Evolutionary conservation across 2,329 filamentous ascomycete species (phyloP).

Genomic region (Epicoccum nigrum): DNA sequence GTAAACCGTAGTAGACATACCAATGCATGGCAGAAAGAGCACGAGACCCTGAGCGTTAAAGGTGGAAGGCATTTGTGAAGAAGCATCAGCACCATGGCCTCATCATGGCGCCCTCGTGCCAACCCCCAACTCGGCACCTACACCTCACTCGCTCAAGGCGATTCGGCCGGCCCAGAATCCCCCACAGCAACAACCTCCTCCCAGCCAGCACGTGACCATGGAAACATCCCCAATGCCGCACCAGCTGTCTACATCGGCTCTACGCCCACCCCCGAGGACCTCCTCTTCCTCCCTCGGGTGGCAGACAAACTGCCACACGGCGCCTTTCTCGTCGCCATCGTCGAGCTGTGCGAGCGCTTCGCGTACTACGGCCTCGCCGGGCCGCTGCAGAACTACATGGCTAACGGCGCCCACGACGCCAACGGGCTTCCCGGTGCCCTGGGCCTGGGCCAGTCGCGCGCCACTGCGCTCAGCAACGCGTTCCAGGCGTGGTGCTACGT

Average conservation of each 20-base stretch:
- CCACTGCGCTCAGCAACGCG: conserved; percentile 55
- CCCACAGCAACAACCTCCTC: conserved; percentile 18
- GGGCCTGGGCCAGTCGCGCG: conserved; percentile 51
- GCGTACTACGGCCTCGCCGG: conserved; percentile 55
- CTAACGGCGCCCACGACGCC: conserved; percentile 48
- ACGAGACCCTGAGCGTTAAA: neutral
- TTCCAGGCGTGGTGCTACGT: conserved; percentile 59
- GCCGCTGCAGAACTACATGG: conserved; percentile 59
- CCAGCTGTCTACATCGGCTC: conserved; percentile 27
- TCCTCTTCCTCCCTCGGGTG: conserved; percentile 40
- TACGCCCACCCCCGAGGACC: conserved; percentile 34
- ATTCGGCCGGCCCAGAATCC: conserved; percentile 19
- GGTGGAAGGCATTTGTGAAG: neutral
- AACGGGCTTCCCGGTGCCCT: conserved; percentile 51
- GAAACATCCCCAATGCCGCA: conserved; percentile 4
- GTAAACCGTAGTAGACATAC: no score
- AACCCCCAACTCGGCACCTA: conserved; percentile 36
- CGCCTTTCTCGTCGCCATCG: conserved; percentile 56
- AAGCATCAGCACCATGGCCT: conserved; percentile 22
- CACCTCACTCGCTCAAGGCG: conserved; percentile 41
- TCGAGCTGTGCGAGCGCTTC: conserved; percentile 58
- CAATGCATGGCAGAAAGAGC: neutral
- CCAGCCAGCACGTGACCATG: conserved; percentile 19
- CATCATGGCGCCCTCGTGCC: conserved; percentile 25
- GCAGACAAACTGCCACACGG: conserved; percentile 53